Evolutionary conservation across 2,329 filamentous ascomycete genomes (phyloP).

Genomic region (Pseudogymnoascus sp.): DNA sequence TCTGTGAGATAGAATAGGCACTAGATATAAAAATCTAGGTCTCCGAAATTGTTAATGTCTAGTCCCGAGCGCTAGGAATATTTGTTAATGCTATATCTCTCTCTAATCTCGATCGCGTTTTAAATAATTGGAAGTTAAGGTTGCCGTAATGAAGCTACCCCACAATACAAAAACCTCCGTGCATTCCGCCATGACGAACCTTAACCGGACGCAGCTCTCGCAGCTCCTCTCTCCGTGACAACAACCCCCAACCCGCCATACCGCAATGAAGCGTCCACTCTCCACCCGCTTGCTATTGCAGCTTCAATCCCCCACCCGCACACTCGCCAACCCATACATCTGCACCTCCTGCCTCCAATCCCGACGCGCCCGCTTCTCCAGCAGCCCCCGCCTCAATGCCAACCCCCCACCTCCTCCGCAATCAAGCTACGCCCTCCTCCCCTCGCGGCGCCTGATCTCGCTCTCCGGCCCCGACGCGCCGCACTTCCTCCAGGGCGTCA

Average conservation of each 20-base stretch:
- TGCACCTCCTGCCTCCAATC: conserved; percentile 19
- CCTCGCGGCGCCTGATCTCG: conserved; percentile 70
- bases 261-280: conserved; percentile 17
- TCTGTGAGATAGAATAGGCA: too few species aligned
- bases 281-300: not conserved
- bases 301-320: conserved; percentile 10
- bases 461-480: conserved; percentile 71
- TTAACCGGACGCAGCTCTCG: not conserved
- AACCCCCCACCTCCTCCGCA: conserved; percentile 34
- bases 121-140: too few species aligned
- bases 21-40: too few species aligned
- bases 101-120: too few species aligned
- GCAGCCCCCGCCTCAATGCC: conserved; percentile 4
- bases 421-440: conserved; percentile 46
- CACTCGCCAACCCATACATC: conserved; percentile 15
- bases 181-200: not conserved
- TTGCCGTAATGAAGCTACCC: not conserved
- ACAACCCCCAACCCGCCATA: not conserved
- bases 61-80: too few species aligned
- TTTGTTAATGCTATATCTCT: too few species aligned
- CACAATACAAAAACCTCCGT: not conserved
- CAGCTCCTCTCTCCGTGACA: not conserved
- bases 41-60: too few species aligned
- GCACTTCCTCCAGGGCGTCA: conserved; percentile 79
- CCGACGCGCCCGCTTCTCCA: conserved; percentile 8